phyloP scores from a whole-genome alignment of 1,284 basidiomycete species.

The Earliella scabrosa region DNA sequence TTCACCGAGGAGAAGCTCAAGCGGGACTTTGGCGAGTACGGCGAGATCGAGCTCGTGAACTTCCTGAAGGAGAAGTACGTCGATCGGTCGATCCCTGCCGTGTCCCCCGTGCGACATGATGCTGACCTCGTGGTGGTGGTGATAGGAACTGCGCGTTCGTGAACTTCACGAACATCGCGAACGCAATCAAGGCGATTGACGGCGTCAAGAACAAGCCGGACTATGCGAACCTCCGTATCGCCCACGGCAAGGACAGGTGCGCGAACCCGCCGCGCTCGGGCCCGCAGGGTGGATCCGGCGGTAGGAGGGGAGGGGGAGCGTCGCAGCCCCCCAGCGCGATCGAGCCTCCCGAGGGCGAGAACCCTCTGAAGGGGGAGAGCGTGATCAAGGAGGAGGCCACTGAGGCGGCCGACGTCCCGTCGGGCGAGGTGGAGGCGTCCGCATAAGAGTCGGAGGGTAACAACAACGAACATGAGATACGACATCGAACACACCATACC shows the following conservation, averaged over 20 bases:
- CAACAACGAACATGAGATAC: constrained; percentile 17
- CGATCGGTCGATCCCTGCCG: not conserved
- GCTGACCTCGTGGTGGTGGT: constrained; percentile 39
- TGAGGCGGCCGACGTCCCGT: constrained; percentile 28
- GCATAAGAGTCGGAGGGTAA: constrained; percentile 19
- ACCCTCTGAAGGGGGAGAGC: constrained; percentile 24
- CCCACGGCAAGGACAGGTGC: constrained; percentile 94
- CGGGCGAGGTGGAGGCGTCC: constrained; percentile 29
- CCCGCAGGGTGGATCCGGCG: constrained; percentile 63
- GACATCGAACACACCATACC: constrained; percentile 22
- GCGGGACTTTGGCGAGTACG: constrained; percentile 89
- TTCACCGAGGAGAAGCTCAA: constrained; percentile 87
- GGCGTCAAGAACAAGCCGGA: constrained; percentile 87
- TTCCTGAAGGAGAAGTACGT: constrained; percentile 91
- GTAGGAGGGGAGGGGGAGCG: constrained; percentile 44
- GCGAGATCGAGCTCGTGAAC: constrained; percentile 95
- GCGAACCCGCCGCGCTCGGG: constrained; percentile 87
- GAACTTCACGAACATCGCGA: constrained; percentile 91
- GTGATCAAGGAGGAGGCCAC: constrained; percentile 29
- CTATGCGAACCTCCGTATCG: constrained; percentile 82
- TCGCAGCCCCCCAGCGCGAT: constrained; percentile 36
- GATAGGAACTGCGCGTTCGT: constrained; percentile 90
- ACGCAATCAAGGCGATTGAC: constrained; percentile 95
- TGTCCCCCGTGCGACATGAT: not conserved
- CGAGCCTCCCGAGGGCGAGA: constrained; percentile 29